These are phyloP conservation scores for Ogataea siamensis DNA, from an alignment of 805 yeast genomes.

Conservation along the genomic window DNA sequence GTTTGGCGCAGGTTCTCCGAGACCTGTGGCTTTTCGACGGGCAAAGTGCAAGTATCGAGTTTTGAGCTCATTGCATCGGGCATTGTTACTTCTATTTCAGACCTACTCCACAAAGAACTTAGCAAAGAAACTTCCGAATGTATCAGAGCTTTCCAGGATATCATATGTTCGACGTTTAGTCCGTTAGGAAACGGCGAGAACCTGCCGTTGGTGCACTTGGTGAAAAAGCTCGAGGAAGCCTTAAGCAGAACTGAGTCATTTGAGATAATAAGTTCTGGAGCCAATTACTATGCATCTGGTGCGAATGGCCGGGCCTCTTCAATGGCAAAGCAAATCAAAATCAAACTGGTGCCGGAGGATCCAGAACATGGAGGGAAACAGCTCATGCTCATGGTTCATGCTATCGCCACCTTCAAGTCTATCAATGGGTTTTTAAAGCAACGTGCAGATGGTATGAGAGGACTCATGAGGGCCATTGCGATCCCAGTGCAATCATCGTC, in stretches of 20 bases:
- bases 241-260: slow-evolving; percentile 72
- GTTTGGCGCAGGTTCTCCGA: slow-evolving; percentile 40
- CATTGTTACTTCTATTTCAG: slow-evolving; percentile 44
- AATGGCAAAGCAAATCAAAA: slow-evolving; percentile 68
- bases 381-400: slow-evolving; percentile 51
- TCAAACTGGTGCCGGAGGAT: slow-evolving; percentile 43
- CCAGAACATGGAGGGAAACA: slow-evolving; percentile 28
- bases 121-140: slow-evolving; percentile 35
- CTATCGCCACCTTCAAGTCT: slow-evolving; percentile 57
- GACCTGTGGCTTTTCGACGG: slow-evolving; percentile 31
- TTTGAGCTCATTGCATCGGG: slow-evolving; percentile 76
- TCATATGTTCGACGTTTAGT: slow-evolving; percentile 36
- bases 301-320: slow-evolving; percentile 46
- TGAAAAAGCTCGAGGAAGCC: slow-evolving; percentile 66
- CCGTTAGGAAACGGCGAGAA: slow-evolving; percentile 32
- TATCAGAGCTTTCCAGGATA: slow-evolving; percentile 41
- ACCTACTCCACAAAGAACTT: slow-evolving; percentile 33
- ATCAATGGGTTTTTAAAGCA: slow-evolving; percentile 47
- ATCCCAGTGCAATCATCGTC: slow-evolving; percentile 11
- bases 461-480: slow-evolving; percentile 24
- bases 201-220: slow-evolving; percentile 43
- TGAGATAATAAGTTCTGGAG: slow-evolving; percentile 54
- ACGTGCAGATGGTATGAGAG: slow-evolving; percentile 35
- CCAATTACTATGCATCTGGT: slow-evolving; percentile 14
- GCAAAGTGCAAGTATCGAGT: slow-evolving; percentile 49